Conservation (phyloP, 2,329 filamentous ascomycete species). For the Aureobasidium zeae region DNA sequence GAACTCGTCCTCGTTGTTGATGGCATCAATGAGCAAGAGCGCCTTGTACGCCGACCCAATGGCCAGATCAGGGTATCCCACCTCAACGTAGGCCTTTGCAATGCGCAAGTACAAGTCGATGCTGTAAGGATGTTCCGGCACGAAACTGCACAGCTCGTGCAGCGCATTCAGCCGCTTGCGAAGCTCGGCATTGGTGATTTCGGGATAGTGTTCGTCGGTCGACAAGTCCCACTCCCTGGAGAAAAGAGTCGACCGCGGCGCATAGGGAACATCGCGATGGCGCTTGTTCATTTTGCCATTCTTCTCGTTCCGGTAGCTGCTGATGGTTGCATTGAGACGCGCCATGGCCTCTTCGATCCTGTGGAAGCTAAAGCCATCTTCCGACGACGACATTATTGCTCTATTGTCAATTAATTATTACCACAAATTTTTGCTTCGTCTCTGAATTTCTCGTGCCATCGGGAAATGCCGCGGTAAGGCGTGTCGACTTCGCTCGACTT, state of each 20-base stretch:
- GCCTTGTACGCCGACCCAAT: conserved; percentile 85
- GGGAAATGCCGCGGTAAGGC: no score
- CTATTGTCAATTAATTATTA: no score
- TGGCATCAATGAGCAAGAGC: conserved; percentile 75
- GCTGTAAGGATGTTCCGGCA: conserved; percentile 29
- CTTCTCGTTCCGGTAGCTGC: conserved; percentile 22
- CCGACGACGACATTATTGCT: conserved; percentile 1
- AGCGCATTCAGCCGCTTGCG: conserved; percentile 12
- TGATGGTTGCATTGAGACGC: conserved; percentile 13
- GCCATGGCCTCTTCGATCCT: conserved; percentile 16
- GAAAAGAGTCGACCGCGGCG: conserved; percentile 9
- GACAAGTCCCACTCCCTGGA: conserved; percentile 6
- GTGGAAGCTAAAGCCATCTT: conserved; percentile 9
- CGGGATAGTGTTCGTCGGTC: conserved; percentile 16
- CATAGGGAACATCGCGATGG: conserved; percentile 11
- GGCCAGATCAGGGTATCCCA: conserved; percentile 84
- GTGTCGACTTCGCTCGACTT: no score
- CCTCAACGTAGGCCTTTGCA: conserved; percentile 58
- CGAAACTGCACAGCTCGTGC: conserved; percentile 15
- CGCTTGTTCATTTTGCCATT: conserved; percentile 10
- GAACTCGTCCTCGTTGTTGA: conserved; percentile 70
- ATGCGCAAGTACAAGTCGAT: conserved; percentile 50
- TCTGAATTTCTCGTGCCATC: no score
- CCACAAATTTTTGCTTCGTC: no score
- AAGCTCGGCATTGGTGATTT: conserved; percentile 17